Evolutionary conservation across 495 filamentous ascomycete species (phyloP).

Genomic region (Penicillium cataractarum): DNA sequence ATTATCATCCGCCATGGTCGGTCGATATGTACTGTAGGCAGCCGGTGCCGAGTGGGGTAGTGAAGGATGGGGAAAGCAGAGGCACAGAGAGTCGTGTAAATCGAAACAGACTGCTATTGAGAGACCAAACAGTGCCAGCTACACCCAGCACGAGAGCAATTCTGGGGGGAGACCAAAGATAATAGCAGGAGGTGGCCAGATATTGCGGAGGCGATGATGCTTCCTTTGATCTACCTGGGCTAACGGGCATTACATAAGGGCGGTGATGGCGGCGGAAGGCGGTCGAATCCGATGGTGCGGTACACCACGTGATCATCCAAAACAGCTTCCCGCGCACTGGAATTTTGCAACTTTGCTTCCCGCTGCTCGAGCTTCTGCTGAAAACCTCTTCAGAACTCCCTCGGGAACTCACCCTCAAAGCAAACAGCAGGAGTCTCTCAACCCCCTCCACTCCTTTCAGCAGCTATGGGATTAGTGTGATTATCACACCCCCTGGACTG

Average conservation of each 20-base stretch:
- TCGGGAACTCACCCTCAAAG: not conserved
- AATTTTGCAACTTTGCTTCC: constrained; percentile 38
- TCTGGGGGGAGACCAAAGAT: not conserved
- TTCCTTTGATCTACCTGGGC: not conserved
- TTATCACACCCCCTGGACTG: constrained; percentile 35
- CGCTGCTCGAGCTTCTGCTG: constrained; percentile 9
- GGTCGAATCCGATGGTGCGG: constrained; percentile 45
- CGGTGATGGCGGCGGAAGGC: constrained; percentile 32
- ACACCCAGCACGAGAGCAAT: not conserved
- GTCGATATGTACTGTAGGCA: constrained; percentile 18
- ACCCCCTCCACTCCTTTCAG: constrained; percentile 22
- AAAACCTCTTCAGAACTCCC: constrained; percentile 9
- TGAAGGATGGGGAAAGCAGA: not conserved
- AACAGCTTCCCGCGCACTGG: constrained; percentile 31
- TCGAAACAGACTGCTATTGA: constrained; percentile 1
- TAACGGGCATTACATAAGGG: constrained; percentile 21
- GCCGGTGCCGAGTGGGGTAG: constrained; percentile 16
- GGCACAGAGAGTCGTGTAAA: not conserved
- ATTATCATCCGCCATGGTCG: constrained; percentile 53
- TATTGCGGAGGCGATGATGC: constrained; percentile 10
- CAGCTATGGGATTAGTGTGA: constrained; percentile 50
- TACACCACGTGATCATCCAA: constrained; percentile 27
- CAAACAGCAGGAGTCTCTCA: constrained; percentile 18
- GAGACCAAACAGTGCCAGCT: not conserved
- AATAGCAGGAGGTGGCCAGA: not conserved